Conservation (phyloP, 2,329 filamentous ascomycete species). For the Didymella glomerata region DNA sequence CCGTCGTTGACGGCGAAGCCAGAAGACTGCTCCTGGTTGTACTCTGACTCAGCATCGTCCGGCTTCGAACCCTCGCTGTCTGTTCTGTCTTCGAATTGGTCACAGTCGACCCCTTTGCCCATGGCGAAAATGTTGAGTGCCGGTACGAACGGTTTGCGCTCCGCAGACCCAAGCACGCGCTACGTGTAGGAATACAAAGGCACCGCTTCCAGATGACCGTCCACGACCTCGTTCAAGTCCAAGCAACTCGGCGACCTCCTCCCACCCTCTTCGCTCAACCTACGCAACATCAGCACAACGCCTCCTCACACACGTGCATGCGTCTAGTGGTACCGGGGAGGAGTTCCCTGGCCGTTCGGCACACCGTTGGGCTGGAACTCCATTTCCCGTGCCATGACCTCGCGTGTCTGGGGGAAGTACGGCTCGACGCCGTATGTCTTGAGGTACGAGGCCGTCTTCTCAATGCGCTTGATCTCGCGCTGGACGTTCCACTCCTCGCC, state of each 20-base stretch:
- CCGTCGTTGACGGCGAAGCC: background rate
- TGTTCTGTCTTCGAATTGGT: background rate
- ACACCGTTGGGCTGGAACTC: slow-evolving; percentile 44
- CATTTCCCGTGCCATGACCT: slow-evolving; percentile 57
- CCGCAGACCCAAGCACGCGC: background rate
- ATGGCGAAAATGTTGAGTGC: slow-evolving; percentile 3
- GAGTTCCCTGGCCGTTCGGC: slow-evolving; percentile 42
- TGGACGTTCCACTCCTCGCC: slow-evolving; percentile 62
- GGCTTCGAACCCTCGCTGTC: background rate
- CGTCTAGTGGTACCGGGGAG: slow-evolving; percentile 48
- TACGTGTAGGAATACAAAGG: background rate
- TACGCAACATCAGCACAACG: slow-evolving; percentile 23
- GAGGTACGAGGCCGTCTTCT: slow-evolving; percentile 63
- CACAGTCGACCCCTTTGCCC: background rate
- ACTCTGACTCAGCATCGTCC: background rate
- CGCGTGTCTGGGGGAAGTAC: slow-evolving; percentile 62
- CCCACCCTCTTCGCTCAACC: slow-evolving; percentile 1
- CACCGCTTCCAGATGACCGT: background rate
- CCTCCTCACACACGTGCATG: slow-evolving; percentile 22
- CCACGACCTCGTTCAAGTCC: background rate
- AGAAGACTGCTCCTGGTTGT: background rate
- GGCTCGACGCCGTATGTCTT: slow-evolving; percentile 62
- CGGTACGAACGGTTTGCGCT: background rate
- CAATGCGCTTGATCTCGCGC: slow-evolving; percentile 63
- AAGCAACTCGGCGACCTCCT: background rate